phyloP scores from a whole-genome alignment of 2,329 filamentous ascomycete species.

The Fusarium sp. region DNA sequence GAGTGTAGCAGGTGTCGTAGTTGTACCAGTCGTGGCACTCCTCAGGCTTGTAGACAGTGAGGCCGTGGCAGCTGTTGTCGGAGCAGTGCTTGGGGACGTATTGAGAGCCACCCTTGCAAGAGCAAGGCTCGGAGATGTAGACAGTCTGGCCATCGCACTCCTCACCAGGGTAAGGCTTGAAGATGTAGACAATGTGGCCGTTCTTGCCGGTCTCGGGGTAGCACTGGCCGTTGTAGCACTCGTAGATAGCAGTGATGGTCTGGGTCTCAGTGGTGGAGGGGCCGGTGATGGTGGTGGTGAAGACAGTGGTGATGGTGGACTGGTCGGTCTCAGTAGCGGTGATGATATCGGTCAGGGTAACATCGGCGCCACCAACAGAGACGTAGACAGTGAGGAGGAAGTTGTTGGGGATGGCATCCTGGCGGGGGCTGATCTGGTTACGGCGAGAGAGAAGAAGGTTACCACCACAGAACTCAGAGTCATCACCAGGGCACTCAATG shows the following conservation, averaged over 20 bases:
- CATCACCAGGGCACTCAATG: constrained; percentile 43
- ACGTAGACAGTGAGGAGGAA: constrained; percentile 46
- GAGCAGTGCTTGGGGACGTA: constrained; percentile 42
- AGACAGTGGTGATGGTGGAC: constrained; percentile 39
- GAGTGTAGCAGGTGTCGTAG: constrained; percentile 33
- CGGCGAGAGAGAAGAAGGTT: constrained; percentile 22
- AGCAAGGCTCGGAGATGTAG: constrained; percentile 38
- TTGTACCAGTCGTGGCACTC: constrained; percentile 29
- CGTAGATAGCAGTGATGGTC: constrained; percentile 41
- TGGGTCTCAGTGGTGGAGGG: constrained; percentile 25
- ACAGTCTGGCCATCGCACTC: constrained; percentile 40
- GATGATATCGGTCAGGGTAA: constrained; percentile 15
- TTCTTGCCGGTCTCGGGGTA: constrained; percentile 17
- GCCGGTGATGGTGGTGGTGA: constrained; percentile 32
- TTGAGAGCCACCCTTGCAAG: constrained; percentile 38
- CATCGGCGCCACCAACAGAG: constrained; percentile 2
- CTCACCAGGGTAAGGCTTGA: constrained; percentile 35
- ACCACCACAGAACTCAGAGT: constrained; percentile 43
- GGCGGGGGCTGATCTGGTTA: constrained; percentile 31
- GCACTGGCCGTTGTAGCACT: constrained; percentile 40
- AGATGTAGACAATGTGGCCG: constrained; percentile 36
- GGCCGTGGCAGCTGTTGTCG: constrained; percentile 33
- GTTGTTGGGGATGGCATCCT: constrained; percentile 36
- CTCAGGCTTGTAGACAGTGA: constrained; percentile 46
- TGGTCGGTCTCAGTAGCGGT: constrained; percentile 37